These are phyloP conservation scores for Sanguinoderma infundibulare DNA, from an alignment of 1,284 basidiomycete genomes.

Conservation along the genomic window DNA sequence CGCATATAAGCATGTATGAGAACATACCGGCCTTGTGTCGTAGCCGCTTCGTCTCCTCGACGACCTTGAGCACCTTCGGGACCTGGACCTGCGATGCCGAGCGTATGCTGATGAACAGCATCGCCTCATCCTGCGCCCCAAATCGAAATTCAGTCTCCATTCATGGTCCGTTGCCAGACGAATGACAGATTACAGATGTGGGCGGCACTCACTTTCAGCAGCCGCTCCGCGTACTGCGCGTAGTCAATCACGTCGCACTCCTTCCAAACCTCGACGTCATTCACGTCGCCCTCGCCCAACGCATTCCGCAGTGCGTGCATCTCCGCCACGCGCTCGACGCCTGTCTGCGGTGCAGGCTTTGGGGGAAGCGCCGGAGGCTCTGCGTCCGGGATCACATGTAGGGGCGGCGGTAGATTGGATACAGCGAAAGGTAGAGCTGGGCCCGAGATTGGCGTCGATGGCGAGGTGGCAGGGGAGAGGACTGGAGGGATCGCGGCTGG, in stretches of 20 bases:
- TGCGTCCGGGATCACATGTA: neutral
- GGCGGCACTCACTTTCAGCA: constrained; percentile 58
- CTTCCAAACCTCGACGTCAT: constrained; percentile 72
- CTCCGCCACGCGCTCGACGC: constrained; percentile 69
- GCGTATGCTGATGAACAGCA: constrained; percentile 77
- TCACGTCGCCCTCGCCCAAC: constrained; percentile 57
- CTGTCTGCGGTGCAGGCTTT: constrained; percentile 63
- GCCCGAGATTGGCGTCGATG: neutral
- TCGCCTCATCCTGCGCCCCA: constrained; percentile 66
- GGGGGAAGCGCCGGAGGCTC: constrained; percentile 53
- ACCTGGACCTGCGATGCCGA: constrained; percentile 70
- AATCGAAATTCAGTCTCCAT: neutral
- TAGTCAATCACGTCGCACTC: constrained; percentile 72
- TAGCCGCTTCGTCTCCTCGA: constrained; percentile 78
- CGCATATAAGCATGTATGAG: neutral
- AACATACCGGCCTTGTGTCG: constrained; percentile 68
- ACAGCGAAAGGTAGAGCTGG: neutral
- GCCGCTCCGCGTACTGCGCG: constrained; percentile 64
- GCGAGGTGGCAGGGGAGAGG: constrained; percentile 1
- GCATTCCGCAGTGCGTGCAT: constrained; percentile 55
- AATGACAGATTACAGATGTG: neutral
- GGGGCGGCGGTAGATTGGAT: neutral
- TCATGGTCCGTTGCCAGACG: neutral
- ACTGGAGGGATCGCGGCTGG: constrained; percentile 1
- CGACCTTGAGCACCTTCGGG: constrained; percentile 77